Base-by-base conservation (phyloP, 2,329 filamentous ascomycete species). In the Microdochium bolleyi region DNA sequence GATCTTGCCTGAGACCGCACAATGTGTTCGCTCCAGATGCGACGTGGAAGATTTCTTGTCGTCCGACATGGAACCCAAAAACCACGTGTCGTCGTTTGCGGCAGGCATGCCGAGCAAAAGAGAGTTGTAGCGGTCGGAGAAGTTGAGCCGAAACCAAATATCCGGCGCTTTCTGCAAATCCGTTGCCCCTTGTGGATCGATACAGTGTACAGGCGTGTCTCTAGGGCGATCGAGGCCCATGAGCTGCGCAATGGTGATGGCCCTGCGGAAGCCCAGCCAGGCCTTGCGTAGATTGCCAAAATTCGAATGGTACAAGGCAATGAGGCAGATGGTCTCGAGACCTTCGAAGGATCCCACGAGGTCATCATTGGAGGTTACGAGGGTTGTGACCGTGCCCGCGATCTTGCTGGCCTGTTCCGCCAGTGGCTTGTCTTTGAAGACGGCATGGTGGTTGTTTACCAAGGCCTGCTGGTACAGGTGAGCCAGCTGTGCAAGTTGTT, bases 261-360 rank as follows among this genome's bases (percentile, higher is more conserved):
- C 75, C 4, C 77, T 69, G 0, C 79, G 74, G 22, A 70, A 71
- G 7, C 67, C 70, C 22, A 83, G 62, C 79, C 79, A 84, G 2
- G 77, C 69, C 48, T 77, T 76, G 22, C 78, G 73, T 2, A 81
- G 65, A 48, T 79, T 79, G 1, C 80, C 80, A 0, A 69, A 70
- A 53, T 82, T 80, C 37, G 70, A 68, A 51, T 80, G 74, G 57
- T 74, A 79, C 51, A 77, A 62, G 19, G 70, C 68, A 37, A 78
- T 67, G 0, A 83, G 61, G 22, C 75, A 60, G 0, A 83, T 64
- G 50, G 75, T 75, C 61, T 82, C 75, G 1, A 83, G 60, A 2
- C 78, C 79, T 59, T 83, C 78, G 1, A 76, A 59, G 2, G 72
- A 76, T 22, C 73, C 73, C 1, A 78, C 63, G 3, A 83, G 64